Base-by-base conservation (phyloP, 805 yeast species). In the Zygoascus bituminiphila region DNA sequence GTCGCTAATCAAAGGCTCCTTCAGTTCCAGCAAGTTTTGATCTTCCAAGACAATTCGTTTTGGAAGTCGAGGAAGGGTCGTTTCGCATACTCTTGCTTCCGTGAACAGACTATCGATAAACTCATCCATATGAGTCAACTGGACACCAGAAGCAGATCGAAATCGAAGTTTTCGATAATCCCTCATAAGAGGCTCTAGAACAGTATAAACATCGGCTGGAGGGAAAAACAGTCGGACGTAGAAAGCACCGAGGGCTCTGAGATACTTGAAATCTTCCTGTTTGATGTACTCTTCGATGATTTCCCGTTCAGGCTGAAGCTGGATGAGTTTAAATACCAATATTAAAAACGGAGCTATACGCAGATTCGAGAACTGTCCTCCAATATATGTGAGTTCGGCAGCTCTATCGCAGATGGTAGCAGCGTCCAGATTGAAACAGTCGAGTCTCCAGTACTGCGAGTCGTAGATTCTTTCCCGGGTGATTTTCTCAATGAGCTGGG, bases 331-430 rank as follows among this genome's bases (percentile, higher is more conserved):
- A 58, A 87, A 77, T 29, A 88, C 63, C 41, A 95, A 71, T 59
- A 95, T 81, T n/a, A 86, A 61, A 56, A 87, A 88, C 12, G 81
- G 82, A 15, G 84, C 70, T 0, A 94, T 93, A 51, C 78, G 65
- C 26, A 79, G 78, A 20, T 67, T 68, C 14, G 72, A 67, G 45
- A 75, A 76, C n/a, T 75, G 66, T 0, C 84, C 82, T 0, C 87
- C 91, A 4, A 86, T 63, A 44, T 70, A 69, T 8, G 71, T 59
- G 5, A 79, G 51, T 5, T 56, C 58, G 1, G 70, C 69, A 0
- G 73, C 72, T 35, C 71, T 62, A 51, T 81, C 84, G 45, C 80
- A 61, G 2, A 80, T 50, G 0, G 75, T 68, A 1, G 76, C 74
- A 1, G 74, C 74, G 52, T 75, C 72, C 15, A 78, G 58, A 5